Evolutionary conservation across 148 eudicot species (phyloP), one percentile per base, ranked within the genome.

Genomic region (Camellia sinensis): DNA sequence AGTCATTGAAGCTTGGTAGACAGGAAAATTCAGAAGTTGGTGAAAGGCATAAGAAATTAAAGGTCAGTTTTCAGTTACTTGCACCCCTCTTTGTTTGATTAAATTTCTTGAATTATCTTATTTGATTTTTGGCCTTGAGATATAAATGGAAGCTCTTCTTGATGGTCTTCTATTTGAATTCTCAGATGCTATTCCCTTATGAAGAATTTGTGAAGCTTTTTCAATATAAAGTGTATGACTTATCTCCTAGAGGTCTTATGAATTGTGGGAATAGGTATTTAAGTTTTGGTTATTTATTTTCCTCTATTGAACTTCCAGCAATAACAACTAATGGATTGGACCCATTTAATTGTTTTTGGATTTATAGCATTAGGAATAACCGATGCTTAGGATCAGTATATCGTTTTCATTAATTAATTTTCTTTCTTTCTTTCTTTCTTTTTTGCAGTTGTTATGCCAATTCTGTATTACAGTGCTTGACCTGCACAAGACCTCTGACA

Each of bases 401-500:
- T 8, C 40, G 29, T 67, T 76, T 74, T 4, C 52, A 48, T 48
- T 48, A 48, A 48, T 48, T 13, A 79, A 69, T 76, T 40, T 44
- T 75, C 40, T 67, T 78, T 63, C 43, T 83, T 44, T 67, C 46
- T 73, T 81, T 29, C 37, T 48, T 48, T 82, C 76, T 71, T 67
- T 80, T 74, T 74, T 88, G 94, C 98, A 95, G 98, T 79, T 95
- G 98, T 83, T 95, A 95, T 83, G 97, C 97, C 70, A 95, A 95
- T 91, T 97, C 98, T 71, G 98, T 93, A 52, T 82, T 95, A 89
- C 98, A 95, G 89, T 95, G 98, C 79, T 81, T 95, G 87, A 87
- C 90, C 46, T 95, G 86, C 90, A 95, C 98, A 83, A 95, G 90
- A 87, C 98, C 98, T 84, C 88, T 95, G 81, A 85, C 87, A 61